Conservation (phyloP, 164 flowering plant species). For the Amborella trichopoda region DNA sequence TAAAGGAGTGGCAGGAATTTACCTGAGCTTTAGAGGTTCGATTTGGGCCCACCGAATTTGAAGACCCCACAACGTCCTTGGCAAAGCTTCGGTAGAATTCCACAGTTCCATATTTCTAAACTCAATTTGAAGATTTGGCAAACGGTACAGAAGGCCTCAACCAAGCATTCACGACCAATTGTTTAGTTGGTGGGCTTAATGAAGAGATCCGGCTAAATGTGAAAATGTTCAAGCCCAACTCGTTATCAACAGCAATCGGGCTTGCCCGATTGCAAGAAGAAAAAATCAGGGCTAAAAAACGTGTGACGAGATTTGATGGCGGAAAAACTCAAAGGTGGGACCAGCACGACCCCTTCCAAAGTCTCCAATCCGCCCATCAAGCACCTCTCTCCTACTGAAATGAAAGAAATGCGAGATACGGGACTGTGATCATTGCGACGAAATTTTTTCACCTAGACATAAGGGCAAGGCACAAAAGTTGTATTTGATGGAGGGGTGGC, state of each 20-base stretch:
- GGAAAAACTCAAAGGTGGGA: not conserved
- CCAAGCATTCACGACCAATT: not conserved
- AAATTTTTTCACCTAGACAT: conserved; percentile 1
- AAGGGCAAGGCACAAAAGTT: conserved; percentile 2
- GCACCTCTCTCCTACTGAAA: not conserved
- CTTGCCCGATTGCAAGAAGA: conserved; percentile 1
- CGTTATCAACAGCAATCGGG: not conserved
- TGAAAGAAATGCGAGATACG: not conserved
- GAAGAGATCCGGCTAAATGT: not conserved
- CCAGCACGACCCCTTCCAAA: not conserved
- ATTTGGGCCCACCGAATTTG: conserved; percentile 1
- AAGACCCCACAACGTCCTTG: not conserved
- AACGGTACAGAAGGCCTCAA: not conserved
- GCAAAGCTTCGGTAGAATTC: not conserved
- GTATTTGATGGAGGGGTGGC: not conserved
- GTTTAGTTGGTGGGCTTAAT: conserved; percentile 3
- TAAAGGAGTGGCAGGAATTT: conserved; percentile 1
- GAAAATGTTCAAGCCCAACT: not conserved
- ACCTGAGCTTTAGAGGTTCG: not conserved
- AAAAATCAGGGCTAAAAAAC: not conserved
- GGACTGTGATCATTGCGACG: conserved; percentile 3
- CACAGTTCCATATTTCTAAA: not conserved
- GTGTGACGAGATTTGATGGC: not conserved
- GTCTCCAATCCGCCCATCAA: not conserved
- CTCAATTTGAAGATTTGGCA: not conserved